Evolutionary conservation across 2,329 filamentous ascomycete species (phyloP), one percentile per base, ranked within the genome.

Genomic region (Drechslerella coelobrocha): DNA sequence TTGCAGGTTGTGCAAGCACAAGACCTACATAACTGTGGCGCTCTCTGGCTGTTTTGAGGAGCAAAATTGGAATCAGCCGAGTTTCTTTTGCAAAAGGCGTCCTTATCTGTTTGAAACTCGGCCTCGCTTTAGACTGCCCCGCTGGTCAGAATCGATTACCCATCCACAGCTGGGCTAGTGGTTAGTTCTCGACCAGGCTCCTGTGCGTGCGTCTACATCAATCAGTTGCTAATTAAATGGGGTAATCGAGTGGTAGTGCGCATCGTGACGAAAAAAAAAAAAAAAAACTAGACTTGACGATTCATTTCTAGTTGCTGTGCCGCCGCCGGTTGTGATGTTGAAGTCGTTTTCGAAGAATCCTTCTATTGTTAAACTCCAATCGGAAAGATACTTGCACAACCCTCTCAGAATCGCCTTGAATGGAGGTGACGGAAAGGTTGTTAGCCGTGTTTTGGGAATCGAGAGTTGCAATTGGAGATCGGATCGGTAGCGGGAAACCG

Each of bases 101-200:
- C 19, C 51, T 61, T 61, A 61, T 68, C 62, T 61, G 48, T 51
- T 68, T 61, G 62, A 68, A 68, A 61, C 62, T 45, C 19, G 41
- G 41, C 26, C 62, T 68, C 62, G 55, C 61, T 50, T 61, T 68
- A 41, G 55, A 56, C 50, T 61, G 56, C 63, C 63, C 56, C 31
- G 26, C 63, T 52, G 63, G 56, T 47, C 52, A 51, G 61, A 56
- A 29, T 51, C 61, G 50, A 51, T 55, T 23, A 41, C 9, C 10
- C 12, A 21, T 60, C 29, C n/a, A n/a, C n/a, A n/a, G n/a, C n/a
- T n/a, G n/a, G n/a, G n/a, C n/a, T 8, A 19, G 14, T 17, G 19
- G 41, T 8, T 6, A 45, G 21, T 14, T 39, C 34, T n/a, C 41
- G 14, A 45, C 14, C 41, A 7, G 41, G 19, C 14, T 17, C 2